Base-by-base conservation (phyloP, 257 asterid species). In the Rhazya stricta region DNA sequence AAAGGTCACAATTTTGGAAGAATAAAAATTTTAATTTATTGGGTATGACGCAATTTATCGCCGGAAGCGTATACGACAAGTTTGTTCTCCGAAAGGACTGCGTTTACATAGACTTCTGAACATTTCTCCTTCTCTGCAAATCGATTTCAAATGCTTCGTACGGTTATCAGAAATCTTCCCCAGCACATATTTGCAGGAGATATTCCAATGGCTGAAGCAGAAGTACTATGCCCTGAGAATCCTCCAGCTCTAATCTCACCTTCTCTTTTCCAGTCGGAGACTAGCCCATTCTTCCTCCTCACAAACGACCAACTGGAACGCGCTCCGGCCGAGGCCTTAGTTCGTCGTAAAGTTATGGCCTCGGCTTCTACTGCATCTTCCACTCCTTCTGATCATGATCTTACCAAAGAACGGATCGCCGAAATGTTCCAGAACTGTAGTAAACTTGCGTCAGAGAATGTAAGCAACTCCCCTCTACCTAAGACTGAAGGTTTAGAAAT, bases 361-460 rank as follows among this genome's bases (percentile, higher is more conserved):
- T 54, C 86, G 50, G 48, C 27, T 57, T 67, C 75, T 73, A 23
- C 86, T 39, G 46, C 89, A 10, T 43, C 32, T 12, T 77, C 58
- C 32, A 39, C 70, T 34, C 48, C 69, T 23, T 6, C 61, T 27
- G 88, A 78, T 69, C 73, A 87, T 2, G 81, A 83, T 50, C 93
- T 94, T 9, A 93, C 87, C 43, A 84, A 89, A 81, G 87, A 81
- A 1, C 97, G 92, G 89, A 90, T 94, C 67, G 83, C 89, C 39
- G 97, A 88, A 71, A 81, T 94, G 84, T 86, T 89, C 81, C 93
- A 86, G 30, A 91, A 94, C 70, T 94, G 98, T 89, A 86, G 91
- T 86, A 91, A 91, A 79, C 97, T 92, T 74, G 97, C 97, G 74
- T 87, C 92, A 69, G 96, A 94, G 88, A 94, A 92, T 82, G 99